Percentiles rank a stretch among this genome's conserved stretches.
Evolutionary conservation across 1,284 basidiomycete genomes (phyloP).

Genomic region (Neotropicomus parvogracilis): DNA sequence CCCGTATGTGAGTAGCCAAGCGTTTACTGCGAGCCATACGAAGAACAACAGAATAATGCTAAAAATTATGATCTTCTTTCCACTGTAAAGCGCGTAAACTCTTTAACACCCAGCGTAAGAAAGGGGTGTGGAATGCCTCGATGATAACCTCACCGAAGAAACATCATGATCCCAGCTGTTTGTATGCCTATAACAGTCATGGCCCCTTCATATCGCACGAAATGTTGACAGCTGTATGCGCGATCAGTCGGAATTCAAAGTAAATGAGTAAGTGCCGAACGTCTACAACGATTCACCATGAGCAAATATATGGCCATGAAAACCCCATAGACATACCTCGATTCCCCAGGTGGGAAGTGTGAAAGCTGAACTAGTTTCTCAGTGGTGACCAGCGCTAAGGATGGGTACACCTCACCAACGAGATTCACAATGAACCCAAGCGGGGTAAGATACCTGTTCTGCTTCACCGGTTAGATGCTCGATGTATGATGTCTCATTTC

Average conservation of each 20-base stretch:
- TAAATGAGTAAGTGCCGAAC: slow-evolving; percentile 4
- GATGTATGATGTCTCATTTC: background rate
- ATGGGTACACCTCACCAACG: slow-evolving; percentile 31
- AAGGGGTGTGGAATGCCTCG: background rate
- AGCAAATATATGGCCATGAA: background rate
- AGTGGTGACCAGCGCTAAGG: background rate
- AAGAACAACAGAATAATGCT: slow-evolving; percentile 27
- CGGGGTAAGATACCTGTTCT: slow-evolving; percentile 45
- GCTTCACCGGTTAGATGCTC: background rate
- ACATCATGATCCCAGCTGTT: slow-evolving; percentile 43
- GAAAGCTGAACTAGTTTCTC: slow-evolving; percentile 32
- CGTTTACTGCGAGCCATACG: slow-evolving; percentile 36
- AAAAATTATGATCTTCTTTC: slow-evolving; percentile 23
- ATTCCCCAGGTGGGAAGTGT: slow-evolving; percentile 33
- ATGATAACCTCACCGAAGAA: slow-evolving; percentile 37
- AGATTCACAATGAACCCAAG: slow-evolving; percentile 44
- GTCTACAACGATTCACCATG: slow-evolving; percentile 6
- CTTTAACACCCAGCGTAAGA: slow-evolving; percentile 2
- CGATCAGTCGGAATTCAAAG: slow-evolving; percentile 1
- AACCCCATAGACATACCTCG: slow-evolving; percentile 29
- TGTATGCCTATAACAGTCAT: slow-evolving; percentile 44
- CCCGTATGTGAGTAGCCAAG: slow-evolving; percentile 38
- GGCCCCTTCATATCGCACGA: slow-evolving; percentile 40
- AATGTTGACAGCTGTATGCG: slow-evolving; percentile 17
- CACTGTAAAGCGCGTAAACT: slow-evolving; percentile 19